These are phyloP conservation scores for Venturiaceae sp. DNA, from an alignment of 2,329 filamentous ascomycete species.

Conservation along the genomic window DNA sequence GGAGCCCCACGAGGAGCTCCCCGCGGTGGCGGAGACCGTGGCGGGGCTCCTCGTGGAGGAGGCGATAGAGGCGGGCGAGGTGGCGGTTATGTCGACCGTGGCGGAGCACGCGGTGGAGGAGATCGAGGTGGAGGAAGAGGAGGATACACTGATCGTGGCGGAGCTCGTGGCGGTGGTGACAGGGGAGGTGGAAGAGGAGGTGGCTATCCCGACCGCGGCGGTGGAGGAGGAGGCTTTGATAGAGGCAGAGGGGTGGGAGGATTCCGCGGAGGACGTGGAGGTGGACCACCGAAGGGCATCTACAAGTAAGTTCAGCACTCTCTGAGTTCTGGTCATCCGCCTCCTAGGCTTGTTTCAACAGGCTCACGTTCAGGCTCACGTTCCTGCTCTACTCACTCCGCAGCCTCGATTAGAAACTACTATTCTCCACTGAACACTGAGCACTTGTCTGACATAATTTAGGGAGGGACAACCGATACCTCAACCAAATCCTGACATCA, in stretches of 20 bases:
- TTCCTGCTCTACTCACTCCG: no score
- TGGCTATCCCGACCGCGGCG: background rate
- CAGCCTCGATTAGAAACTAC: no score
- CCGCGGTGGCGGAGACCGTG: conserved; percentile 7
- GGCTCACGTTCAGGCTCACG: no score
- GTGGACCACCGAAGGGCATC: background rate
- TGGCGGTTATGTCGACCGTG: conserved; percentile 1
- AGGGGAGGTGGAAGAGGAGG: background rate
- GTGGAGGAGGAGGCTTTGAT: background rate
- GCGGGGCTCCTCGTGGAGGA: background rate
- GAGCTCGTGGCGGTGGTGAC: background rate
- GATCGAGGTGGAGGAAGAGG: conserved; percentile 5
- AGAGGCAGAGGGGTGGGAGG: background rate
- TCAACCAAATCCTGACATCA: conserved; percentile 12
- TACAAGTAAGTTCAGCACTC: background rate
- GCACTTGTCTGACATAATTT: background rate
- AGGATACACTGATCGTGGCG: conserved; percentile 3
- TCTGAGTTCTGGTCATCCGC: background rate
- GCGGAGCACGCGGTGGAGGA: conserved; percentile 5
- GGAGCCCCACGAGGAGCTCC: background rate
- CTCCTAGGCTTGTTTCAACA: no score
- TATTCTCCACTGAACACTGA: no score
- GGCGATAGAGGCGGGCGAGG: background rate
- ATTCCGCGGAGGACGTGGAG: background rate
- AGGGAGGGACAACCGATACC: background rate